A percentile compares a stretch with the other conserved stretches of the same genome.
Conservation (phyloP, 1,139 yeast genomes). For the Yamadazyma spencermartinsiae region DNA sequence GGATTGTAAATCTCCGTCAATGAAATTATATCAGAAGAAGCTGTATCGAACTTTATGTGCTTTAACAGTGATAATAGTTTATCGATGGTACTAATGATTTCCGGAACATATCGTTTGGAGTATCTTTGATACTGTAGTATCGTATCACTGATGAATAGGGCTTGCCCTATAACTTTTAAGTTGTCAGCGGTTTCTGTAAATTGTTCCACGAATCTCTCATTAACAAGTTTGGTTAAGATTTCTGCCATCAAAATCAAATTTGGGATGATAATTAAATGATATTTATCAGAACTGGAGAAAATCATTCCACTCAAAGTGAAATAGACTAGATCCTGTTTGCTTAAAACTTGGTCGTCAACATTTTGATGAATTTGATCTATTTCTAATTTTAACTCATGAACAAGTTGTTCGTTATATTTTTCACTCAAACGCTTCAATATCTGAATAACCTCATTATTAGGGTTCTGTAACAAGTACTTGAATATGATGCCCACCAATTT, state of each 20-base stretch:
- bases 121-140: constrained; percentile 72
- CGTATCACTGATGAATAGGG: constrained; percentile 65
- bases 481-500: constrained; percentile 64
- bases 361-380: constrained; percentile 50
- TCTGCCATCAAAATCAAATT: constrained; percentile 73
- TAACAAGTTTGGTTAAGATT: constrained; percentile 36
- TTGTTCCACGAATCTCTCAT: constrained; percentile 19
- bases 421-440: constrained; percentile 63
- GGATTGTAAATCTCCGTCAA: constrained; percentile 22
- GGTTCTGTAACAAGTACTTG: constrained; percentile 45
- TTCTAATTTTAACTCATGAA: constrained; percentile 41
- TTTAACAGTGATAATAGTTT: constrained; percentile 8
- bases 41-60: too few relatives aligned
- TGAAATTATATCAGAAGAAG: too few relatives aligned
- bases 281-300: constrained; percentile 94
- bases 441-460: constrained; percentile 35
- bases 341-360: constrained; percentile 33
- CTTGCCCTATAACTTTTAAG: constrained; percentile 33
- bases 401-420: constrained; percentile 62
- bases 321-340: constrained; percentile 59
- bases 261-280: constrained; percentile 89
- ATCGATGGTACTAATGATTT: constrained; percentile 50
- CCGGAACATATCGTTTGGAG: constrained; percentile 83
- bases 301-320: constrained; percentile 71
- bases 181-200: constrained; percentile 23